Evolutionary conservation across 257 asterid species (phyloP), one percentile per base, ranked within the genome.

Genomic region (Solanum lycopersicoides): DNA sequence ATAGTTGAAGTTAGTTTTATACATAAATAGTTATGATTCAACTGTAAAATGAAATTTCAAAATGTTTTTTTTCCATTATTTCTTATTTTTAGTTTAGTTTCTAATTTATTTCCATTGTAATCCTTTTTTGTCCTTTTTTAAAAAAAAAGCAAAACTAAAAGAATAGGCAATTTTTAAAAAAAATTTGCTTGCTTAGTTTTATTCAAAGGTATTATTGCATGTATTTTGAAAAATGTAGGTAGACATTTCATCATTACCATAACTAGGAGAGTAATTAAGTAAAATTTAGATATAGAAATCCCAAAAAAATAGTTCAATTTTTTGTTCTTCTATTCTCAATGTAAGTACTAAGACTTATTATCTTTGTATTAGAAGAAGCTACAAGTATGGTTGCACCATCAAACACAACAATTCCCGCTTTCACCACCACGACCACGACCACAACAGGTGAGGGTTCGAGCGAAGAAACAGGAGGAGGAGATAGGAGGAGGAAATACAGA

Each of bases 381-480:
- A 32, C 85, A 5, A 87, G 88, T 76, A 18, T 77, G 5, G 30
- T 87, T 3, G 25, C 93, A 65, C 84, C 94, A 4, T 44, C 90
- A 87, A 34, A 25, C 83, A 39, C 41, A 42, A 39, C 91, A 71
- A 12, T 90, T n/a, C 59, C 85, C 5, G 12, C 89, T 72, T 35
- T 77, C 23, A 30, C 74, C 65, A 1, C 89, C 56, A 63, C 69
- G 0, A 83, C 50, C 30, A 32, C 68, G 2, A 20, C 37, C 9
- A 21, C 83, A 4, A 85, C 82, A 18, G 68, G 60, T 2, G 25
- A 15, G 3, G 84, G 76, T 84, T 16, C 68, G 23, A 13, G 53
- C 32, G 94, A 91, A 66, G 98, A 91, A 82, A 44, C 89, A 18
- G 95, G 95, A 25, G 96, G 97, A 9, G 96, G 97, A 10, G 96